Evolutionary conservation across 345 rosid species (phyloP).

Genomic region (Noccaea caerulescens): DNA sequence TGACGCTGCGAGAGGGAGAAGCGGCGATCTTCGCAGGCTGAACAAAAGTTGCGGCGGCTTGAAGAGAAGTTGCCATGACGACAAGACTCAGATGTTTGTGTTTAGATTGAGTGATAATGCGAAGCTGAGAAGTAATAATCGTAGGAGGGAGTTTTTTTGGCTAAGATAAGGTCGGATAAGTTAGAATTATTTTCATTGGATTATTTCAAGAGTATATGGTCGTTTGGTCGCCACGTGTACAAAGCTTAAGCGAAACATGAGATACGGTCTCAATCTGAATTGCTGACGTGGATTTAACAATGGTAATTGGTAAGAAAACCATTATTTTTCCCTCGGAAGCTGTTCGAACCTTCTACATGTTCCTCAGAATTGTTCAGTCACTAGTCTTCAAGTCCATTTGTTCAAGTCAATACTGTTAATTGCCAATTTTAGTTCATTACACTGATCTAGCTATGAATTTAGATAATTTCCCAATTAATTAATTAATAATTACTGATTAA

Average conservation of each 20-base stretch:
- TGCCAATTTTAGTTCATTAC: no score
- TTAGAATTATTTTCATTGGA: neutral
- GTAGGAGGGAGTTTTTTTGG: slow-evolving; percentile 21
- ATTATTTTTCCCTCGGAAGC: neutral
- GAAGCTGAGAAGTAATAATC: slow-evolving; percentile 33
- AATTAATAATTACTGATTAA: no score
- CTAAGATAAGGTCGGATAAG: slow-evolving; percentile 62
- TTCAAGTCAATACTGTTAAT: no score
- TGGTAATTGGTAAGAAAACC: neutral
- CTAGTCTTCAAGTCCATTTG: no score
- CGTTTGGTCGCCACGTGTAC: slow-evolving; percentile 65
- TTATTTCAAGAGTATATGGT: slow-evolving; percentile 41
- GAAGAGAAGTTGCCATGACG: slow-evolving; percentile 79
- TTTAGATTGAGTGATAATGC: slow-evolving; percentile 15
- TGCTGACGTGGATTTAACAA: slow-evolving; percentile 31
- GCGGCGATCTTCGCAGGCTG: slow-evolving; percentile 68
- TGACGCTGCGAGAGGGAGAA: slow-evolving; percentile 48
- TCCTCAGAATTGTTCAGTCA: no score
- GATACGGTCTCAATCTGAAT: slow-evolving; percentile 38
- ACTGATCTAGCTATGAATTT: no score
- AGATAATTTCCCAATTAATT: no score
- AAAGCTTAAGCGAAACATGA: slow-evolving; percentile 26
- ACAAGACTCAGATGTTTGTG: slow-evolving; percentile 26
- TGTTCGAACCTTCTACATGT: neutral
- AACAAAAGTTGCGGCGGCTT: slow-evolving; percentile 82